These are phyloP conservation scores for Apophysomyces variabilis DNA, from an alignment of 371 early-diverging fungal species.

Conservation along the genomic window DNA sequence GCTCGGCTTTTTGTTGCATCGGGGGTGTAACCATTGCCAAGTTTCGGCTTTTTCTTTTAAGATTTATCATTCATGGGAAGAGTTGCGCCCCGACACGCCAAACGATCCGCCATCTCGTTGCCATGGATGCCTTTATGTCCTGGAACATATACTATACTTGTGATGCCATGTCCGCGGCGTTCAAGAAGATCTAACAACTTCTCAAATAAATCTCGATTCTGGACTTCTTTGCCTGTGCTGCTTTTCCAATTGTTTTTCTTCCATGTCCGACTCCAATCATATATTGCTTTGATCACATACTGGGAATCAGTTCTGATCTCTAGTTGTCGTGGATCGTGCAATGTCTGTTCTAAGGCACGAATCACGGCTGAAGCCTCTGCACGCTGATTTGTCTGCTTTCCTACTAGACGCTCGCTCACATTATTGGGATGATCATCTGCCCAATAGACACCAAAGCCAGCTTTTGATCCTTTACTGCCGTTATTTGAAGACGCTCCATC, in stretches of 20 bases:
- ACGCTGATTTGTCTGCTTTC: conserved; percentile 84
- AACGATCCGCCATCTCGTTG: conserved; percentile 75
- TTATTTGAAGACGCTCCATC: conserved; percentile 81
- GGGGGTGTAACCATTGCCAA: too few relatives aligned
- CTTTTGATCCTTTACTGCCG: conserved; percentile 63
- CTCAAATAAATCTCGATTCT: conserved; percentile 79
- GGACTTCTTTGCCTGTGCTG: conserved; percentile 42
- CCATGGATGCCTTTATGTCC: conserved; percentile 72
- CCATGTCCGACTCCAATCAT: conserved; percentile 76
- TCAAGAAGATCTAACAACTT: conserved; percentile 46
- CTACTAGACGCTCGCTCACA: conserved; percentile 65
- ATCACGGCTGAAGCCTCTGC: conserved; percentile 83
- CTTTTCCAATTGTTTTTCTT: conserved; percentile 21
- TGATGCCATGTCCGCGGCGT: conserved; percentile 31
- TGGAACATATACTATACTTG: conserved; percentile 60
- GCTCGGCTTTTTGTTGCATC: too few relatives aligned
- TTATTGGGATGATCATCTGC: conserved; percentile 77
- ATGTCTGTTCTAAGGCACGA: conserved; percentile 66
- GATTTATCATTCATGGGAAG: not conserved
- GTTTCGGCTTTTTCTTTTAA: not conserved
- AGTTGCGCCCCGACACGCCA: conserved; percentile 68
- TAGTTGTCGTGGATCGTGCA: conserved; percentile 25
- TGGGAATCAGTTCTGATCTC: conserved; percentile 76
- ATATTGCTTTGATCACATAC: conserved; percentile 70
- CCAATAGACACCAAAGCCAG: conserved; percentile 88